Evolutionary conservation across 139 green algal species (phyloP), one percentile per base, ranked within the genome.

Genomic region (Desmodesmus armatus): DNA sequence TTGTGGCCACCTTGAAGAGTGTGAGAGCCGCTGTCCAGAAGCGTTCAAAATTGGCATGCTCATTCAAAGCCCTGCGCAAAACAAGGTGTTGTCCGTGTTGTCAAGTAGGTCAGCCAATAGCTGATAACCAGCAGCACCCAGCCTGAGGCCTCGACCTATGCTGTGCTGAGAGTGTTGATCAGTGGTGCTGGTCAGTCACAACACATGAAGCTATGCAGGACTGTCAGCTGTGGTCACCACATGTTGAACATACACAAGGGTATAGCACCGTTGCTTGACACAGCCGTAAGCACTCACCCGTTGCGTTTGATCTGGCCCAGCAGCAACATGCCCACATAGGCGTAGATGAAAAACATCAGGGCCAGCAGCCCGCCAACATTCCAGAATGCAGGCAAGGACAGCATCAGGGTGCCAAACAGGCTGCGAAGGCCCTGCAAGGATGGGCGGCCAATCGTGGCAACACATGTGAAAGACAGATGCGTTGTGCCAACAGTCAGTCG

Each of bases 281-380:
- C 29, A 72, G 7, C 13, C 2, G 63, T n/a, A n/a, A n/a, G 35
- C 29, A 15, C 78, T 58, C 51, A 66, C 80, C 66, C 76, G 55
- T 77, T 84, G 65, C 43, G 27, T 25, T 87, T 74, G 11, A 93
- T 82, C 33, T 82, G 83, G 3, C 92, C 92, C 66, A 95, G 90
- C 49, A 93, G 82, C 71, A 94, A 87, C 72, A 94, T 89, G 25
- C 93, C 93, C n/a, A 95, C 76, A 82, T 97, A 96, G 49, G 91
- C 87, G 47, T 96, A 98, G 39, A 96, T 92, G 87, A 96, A 97
- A 87, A 96, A 95, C 58, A 96, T 58, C 5, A 97, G 87, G 9
- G 89, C 69, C 29, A 97, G 87, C 41, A 97, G 89, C 1, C 90
- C 90, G 17, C 93, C 94, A 5, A 97, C 93, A 82, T 96, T 96